phyloP scores from a whole-genome alignment of 2,329 filamentous ascomycete species.

The Leptographium lundbergii region DNA sequence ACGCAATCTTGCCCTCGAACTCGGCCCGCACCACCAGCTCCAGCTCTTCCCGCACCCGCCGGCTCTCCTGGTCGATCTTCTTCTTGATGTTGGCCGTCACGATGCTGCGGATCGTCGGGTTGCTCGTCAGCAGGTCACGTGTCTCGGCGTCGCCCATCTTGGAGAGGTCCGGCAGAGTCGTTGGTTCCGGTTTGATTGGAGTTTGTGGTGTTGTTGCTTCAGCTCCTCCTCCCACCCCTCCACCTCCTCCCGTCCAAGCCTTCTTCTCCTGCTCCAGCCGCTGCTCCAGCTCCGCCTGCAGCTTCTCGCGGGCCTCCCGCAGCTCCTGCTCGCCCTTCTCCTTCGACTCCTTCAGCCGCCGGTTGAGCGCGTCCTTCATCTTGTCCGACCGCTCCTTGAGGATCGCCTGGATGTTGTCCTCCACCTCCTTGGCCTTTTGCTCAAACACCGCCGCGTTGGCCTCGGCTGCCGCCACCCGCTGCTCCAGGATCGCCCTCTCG shows the following conservation, averaged over 20 bases:
- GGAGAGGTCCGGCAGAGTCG: conserved; percentile 26
- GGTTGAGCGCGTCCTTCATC: conserved; percentile 56
- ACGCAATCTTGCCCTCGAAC: conserved; percentile 38
- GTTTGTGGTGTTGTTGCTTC: neutral
- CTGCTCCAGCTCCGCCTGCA: conserved; percentile 38
- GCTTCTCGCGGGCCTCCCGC: conserved; percentile 38
- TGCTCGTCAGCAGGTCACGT: conserved; percentile 42
- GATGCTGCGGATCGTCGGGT: conserved; percentile 44
- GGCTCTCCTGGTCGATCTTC: conserved; percentile 54
- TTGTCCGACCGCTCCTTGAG: conserved; percentile 54
- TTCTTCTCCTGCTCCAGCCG: conserved; percentile 50
- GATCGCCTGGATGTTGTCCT: conserved; percentile 46
- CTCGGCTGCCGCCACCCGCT: conserved; percentile 47
- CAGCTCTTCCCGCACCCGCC: conserved; percentile 42
- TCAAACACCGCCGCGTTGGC: conserved; percentile 52
- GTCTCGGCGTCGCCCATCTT: conserved; percentile 42
- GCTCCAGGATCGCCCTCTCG: conserved; percentile 48
- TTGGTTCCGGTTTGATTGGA: conserved; percentile 14
- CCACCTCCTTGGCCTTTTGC: conserved; percentile 48
- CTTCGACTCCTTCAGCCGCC: conserved; percentile 56
- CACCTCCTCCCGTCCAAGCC: conserved; percentile 37
- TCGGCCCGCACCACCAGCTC: conserved; percentile 34
- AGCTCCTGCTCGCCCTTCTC: conserved; percentile 37
- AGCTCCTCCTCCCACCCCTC: conserved; percentile 4
- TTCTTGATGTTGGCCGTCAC: conserved; percentile 53